Evolutionary conservation across 2,329 filamentous ascomycete genomes (phyloP), one percentile per base, ranked within the genome.

Genomic region (Aspergillus brunneoviolaceus): DNA sequence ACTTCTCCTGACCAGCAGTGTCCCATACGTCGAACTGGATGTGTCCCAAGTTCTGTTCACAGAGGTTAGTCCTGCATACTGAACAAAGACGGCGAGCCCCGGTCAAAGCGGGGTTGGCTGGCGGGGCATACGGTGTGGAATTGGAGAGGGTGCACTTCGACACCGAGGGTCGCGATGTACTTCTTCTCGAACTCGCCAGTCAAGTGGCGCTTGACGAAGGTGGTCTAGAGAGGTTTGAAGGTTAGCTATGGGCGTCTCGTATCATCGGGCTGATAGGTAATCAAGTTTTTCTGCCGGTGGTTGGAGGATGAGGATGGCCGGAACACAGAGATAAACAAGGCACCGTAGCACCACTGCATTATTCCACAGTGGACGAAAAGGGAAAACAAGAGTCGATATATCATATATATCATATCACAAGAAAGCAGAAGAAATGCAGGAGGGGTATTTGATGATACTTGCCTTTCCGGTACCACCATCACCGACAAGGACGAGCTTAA

Each of bases 131-230:
- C 93, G 79, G 94, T 98, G 75, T 89, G 92, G 88, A 99, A 99
- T 75, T 89, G 90, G 69, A 99, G 91, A 79, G 95, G 95, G 86
- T 99, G 95, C 70, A 99, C 95, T 81, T 99, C 95, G 79, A 99
- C 95, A 89, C 95, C 95, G 69, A 99, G 91, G 63, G 95, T 99
- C 74, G 95, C 95, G 81, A 99, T 98, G 85, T 99, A 99, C 86
- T 98, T 99, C 90, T 99, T 99, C 85, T 99, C 95, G 79, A 99
- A 99, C 81, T 99, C 95, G 80, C 95, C 95, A 77, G 95, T 99
- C 88, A 98, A 87, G 84, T 99, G 95, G 78, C 95, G 95, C 90
- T 99, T 99, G 86, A 99, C 95, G 82, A 99, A 99, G 78, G 95
- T 99, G 79, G 95, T 99, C 95, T 99, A 77, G 69, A 60, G 23